Evolutionary conservation across 2,329 filamentous ascomycete species (phyloP), one percentile per base, ranked within the genome.

Genomic region (Davidsoniella eucalypti): DNA sequence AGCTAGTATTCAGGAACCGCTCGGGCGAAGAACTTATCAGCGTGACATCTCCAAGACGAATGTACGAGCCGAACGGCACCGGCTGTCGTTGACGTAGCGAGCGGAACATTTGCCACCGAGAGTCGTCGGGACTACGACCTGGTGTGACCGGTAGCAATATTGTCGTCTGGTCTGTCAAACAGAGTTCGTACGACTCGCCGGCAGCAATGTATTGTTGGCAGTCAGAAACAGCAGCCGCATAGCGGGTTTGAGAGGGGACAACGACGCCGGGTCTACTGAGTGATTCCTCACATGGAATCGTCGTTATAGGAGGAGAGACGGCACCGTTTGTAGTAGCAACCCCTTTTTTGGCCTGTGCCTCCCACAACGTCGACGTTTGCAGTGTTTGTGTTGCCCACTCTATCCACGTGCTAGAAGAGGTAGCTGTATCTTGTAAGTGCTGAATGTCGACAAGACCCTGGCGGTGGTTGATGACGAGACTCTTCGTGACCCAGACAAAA

Each of bases 21-120:
- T 96, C 90, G 0, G 90, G 90, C 3, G 86, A 94, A 58, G 82
- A 84, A 63, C 83, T 84, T 42, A 94, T 69, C 26, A 96, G 72
- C 1, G 85, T 87, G 3, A 76, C 75, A 29, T 67, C 64, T 2
- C 77, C 76, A 14, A 95, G 72, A 9, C 77, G 78, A 51, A 94
- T 68, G 61, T 84, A 94, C 0, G 86, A 87, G 21, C 84, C 84
- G 65, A 94, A 94, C 0, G 87, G 84, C 0, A 87, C 85, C 0
- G 87, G 84, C 53, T 94, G 92, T 43, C 76, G 72, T 3, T 68
- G 66, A 33, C 83, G 77, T 1, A 94, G 73, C 2, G 74, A 70
- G 42, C 75, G 75, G 67, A 88, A 94, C 25, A 93, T 69, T 4
- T 73, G 64, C 84, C 85, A 93, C 0, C 78, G 71, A 46, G 38